Base-by-base conservation (phyloP, 176 grass and related monocot species). In the Poa pratensis region DNA sequence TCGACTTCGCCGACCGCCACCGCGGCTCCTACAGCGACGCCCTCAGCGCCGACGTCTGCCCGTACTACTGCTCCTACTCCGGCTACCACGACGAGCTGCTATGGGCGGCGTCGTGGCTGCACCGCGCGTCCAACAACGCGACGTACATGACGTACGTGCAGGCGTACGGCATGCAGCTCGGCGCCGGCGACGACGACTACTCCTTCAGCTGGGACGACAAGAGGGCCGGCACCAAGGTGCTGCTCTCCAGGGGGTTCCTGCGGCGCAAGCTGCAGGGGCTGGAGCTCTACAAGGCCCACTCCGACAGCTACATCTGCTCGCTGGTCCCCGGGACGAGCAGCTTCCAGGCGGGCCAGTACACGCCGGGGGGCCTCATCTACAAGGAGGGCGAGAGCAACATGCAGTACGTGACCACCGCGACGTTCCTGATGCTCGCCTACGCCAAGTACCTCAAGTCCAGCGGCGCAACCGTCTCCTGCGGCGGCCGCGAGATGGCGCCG, bases 161-260 rank as follows among this genome's bases (percentile, higher is more conserved):
- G 50, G 77, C 69, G 1, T 89, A 95, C 54, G 91, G 91, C 46
- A 9, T 65, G 20, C 85, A 83, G 57, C 62, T 95, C 5, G 95
- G 95, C 46, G 91, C 91, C 10, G 91, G 83, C 2, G 83, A 95
- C 42, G 95, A 95, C 82, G 93, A 91, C 88, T 92, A 79, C 85
- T 89, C 87, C 43, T 95, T 95, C 80, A 98, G 93, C 82, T 98
- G 96, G 96, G 93, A 98, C 76, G 96, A 98, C 86, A 95, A 98
- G 86, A 79, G 93, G 7, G 22, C 71, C 3, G 96, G 77, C 26
- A 62, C 93, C 30, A 98, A 95, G 83, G 85, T 98, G 11, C 91
- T 98, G 3, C 96, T 98, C 3, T 86, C 96, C 49, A 85, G 88
- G 69, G 76, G 77, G 19, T 96, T 93, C 78, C 46, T 96, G 89